Evolutionary conservation across 1,139 yeast species (phyloP).

Genomic region (Suhomyces yuchorum): DNA sequence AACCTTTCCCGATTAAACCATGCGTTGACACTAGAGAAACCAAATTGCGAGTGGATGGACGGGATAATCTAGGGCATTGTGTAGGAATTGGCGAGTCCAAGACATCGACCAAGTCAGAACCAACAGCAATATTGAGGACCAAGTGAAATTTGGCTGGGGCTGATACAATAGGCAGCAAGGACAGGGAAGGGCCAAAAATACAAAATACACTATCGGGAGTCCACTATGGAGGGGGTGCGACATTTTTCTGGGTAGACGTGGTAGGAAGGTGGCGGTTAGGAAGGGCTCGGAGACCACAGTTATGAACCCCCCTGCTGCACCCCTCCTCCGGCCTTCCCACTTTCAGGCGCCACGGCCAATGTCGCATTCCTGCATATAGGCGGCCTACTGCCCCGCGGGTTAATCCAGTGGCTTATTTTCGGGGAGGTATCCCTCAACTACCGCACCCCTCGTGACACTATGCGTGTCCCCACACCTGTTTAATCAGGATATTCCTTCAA

Average conservation of each 20-base stretch:
- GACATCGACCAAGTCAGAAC: background rate
- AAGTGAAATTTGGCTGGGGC: background rate
- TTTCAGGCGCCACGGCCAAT: background rate
- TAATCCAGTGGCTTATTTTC: background rate
- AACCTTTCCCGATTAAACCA: background rate
- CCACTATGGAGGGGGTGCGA: slow-evolving; percentile 1
- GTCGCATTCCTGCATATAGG: background rate
- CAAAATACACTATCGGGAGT: background rate
- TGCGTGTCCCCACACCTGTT: background rate
- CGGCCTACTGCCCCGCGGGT: background rate
- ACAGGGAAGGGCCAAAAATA: too few relatives aligned
- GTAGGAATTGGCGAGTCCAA: background rate
- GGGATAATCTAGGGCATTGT: background rate
- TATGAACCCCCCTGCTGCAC: background rate
- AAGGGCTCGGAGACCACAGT: background rate
- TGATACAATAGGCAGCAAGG: background rate
- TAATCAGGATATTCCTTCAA: background rate
- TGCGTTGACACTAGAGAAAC: background rate
- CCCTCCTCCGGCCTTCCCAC: background rate
- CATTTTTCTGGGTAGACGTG: background rate
- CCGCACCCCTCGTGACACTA: background rate
- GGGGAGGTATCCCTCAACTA: background rate
- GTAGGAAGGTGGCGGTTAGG: slow-evolving; percentile 1
- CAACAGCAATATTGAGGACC: background rate
- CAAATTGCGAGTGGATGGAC: background rate